phyloP scores from a whole-genome alignment of 2,329 filamentous ascomycete species.

The Metarhizium robertsii region DNA sequence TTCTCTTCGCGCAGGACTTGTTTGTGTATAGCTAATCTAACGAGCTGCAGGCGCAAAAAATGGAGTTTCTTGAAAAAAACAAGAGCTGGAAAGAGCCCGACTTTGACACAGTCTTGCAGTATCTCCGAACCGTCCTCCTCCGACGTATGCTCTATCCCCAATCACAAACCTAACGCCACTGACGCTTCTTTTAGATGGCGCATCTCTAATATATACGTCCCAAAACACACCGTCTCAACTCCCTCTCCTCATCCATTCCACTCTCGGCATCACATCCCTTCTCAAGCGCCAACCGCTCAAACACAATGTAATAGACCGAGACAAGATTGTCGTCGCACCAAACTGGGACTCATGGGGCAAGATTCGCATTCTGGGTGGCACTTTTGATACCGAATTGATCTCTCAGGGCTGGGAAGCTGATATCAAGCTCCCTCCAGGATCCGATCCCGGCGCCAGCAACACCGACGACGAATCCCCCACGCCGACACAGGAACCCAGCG shows the following conservation, averaged over 20 bases:
- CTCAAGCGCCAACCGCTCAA: slow-evolving; percentile 71
- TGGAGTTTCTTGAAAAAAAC: slow-evolving; percentile 82
- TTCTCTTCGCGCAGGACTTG: slow-evolving; percentile 17
- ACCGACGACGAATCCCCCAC: slow-evolving; percentile 11
- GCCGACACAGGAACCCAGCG: slow-evolving; percentile 26
- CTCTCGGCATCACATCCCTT: slow-evolving; percentile 75
- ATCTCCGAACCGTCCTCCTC: slow-evolving; percentile 77
- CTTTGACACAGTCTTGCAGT: slow-evolving; percentile 93
- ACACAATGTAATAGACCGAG: slow-evolving; percentile 85
- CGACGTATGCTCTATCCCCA: slow-evolving; percentile 52
- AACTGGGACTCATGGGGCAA: slow-evolving; percentile 99
- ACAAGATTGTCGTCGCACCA: slow-evolving; percentile 87
- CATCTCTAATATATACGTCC: slow-evolving; percentile 77
- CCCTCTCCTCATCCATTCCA: slow-evolving; percentile 73
- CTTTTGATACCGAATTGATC: slow-evolving; percentile 82
- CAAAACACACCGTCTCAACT: slow-evolving; percentile 69
- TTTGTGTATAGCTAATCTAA: slow-evolving; percentile 6
- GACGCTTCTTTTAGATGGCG: slow-evolving; percentile 50
- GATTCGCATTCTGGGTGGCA: slow-evolving; percentile 83
- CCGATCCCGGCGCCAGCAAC: slow-evolving; percentile 12
- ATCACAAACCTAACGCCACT: slow-evolving; percentile 7
- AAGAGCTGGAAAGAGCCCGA: slow-evolving; percentile 92
- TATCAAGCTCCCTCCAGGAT: slow-evolving; percentile 47
- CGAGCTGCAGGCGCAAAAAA: slow-evolving; percentile 62
- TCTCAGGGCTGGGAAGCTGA: slow-evolving; percentile 82